phyloP scores from a whole-genome alignment of 139 green algal genomes.

The Diplosphaera chodatii region DNA sequence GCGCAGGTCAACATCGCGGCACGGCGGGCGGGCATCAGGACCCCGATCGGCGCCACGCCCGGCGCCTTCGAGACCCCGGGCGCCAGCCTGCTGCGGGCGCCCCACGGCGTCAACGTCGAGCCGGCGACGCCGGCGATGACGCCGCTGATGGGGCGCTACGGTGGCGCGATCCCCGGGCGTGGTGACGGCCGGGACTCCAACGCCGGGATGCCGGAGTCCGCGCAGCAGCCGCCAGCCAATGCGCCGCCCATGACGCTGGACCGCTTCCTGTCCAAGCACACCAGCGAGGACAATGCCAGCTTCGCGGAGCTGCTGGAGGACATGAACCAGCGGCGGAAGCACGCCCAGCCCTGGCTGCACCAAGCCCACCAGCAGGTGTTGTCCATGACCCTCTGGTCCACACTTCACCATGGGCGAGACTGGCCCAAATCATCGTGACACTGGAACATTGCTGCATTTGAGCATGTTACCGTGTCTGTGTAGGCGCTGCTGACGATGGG shows the following conservation, averaged over 20 bases:
- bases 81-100: slow-evolving; percentile 31
- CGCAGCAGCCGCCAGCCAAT: neutral
- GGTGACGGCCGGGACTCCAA: neutral
- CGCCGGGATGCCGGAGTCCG: too few relatives aligned
- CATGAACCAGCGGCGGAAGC: slow-evolving; percentile 27
- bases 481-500: slow-evolving; percentile 5
- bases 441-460: too few relatives aligned
- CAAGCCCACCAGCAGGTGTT: slow-evolving; percentile 15
- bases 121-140: slow-evolving; percentile 35
- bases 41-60: slow-evolving; percentile 29
- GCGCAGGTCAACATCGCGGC: slow-evolving; percentile 81
- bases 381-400: too few relatives aligned
- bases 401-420: too few relatives aligned
- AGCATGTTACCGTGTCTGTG: too few relatives aligned
- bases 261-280: slow-evolving; percentile 62
- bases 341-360: slow-evolving; percentile 18
- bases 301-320: slow-evolving; percentile 60
- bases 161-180: neutral
- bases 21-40: slow-evolving; percentile 42
- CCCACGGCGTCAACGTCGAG: neutral
- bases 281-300: slow-evolving; percentile 80
- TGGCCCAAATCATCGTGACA: too few relatives aligned
- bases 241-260: slow-evolving; percentile 48
- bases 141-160: slow-evolving; percentile 20
- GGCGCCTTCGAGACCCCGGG: slow-evolving; percentile 17